Percentiles rank a stretch among this genome's conserved stretches.
Evolutionary conservation across 345 rosid species (phyloP).

Genomic region (Mangifera indica): DNA sequence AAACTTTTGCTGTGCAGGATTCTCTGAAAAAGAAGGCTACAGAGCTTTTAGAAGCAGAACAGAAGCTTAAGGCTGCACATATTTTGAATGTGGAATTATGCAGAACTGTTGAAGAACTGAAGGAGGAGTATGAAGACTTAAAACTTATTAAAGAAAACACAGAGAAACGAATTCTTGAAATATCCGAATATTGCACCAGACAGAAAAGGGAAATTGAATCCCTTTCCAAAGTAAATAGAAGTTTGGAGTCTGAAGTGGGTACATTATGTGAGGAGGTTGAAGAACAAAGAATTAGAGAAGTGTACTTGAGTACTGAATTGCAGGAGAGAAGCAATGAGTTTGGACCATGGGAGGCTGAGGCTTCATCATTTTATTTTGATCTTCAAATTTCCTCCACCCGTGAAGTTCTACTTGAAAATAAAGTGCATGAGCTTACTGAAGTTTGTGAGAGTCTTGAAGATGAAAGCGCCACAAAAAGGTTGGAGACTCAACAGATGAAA

Average conservation of each 20-base stretch:
- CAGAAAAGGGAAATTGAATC: constrained; percentile 47
- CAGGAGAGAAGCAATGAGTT: constrained; percentile 74
- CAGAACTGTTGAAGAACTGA: constrained; percentile 60
- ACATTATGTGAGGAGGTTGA: constrained; percentile 44
- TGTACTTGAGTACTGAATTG: constrained; percentile 68
- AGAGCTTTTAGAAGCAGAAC: constrained; percentile 65
- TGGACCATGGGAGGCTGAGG: constrained; percentile 91
- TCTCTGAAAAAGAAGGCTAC: constrained; percentile 51
- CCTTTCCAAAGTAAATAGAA: constrained; percentile 50
- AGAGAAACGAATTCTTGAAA: constrained; percentile 45
- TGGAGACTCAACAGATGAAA: constrained; percentile 58
- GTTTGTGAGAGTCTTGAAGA: constrained; percentile 56
- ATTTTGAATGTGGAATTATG: constrained; percentile 51
- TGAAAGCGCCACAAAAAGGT: constrained; percentile 36
- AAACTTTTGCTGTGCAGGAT: constrained; percentile 48
- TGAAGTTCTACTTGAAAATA: constrained; percentile 69
- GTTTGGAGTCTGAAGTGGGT: constrained; percentile 50
- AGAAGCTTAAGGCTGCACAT: constrained; percentile 62
- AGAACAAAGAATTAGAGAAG: constrained; percentile 53
- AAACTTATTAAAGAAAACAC: constrained; percentile 33
- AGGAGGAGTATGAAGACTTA: constrained; percentile 54
- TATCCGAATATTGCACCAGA: constrained; percentile 35
- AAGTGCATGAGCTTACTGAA: constrained; percentile 52
- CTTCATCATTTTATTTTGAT: constrained; percentile 84
- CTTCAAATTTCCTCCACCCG: constrained; percentile 66